Percentiles rank a stretch among this genome's conserved stretches.
Evolutionary conservation across 768 basidiomycete genomes (phyloP).

Genomic region (Tricholoma sp.): DNA sequence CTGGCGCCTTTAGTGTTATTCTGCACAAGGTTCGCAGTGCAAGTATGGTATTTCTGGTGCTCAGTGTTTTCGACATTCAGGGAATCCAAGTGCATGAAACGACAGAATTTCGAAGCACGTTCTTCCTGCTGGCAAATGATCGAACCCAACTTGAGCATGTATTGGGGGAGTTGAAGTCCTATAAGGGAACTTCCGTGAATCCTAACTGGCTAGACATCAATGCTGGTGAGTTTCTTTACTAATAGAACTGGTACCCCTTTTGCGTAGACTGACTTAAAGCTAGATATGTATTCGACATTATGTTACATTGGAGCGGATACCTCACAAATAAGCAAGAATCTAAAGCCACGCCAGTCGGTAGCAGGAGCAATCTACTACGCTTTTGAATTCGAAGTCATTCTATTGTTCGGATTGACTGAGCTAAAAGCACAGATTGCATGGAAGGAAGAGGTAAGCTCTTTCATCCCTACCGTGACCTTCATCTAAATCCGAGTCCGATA

Average conservation of each 20-base stretch:
- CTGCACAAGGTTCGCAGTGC: conserved; percentile 18
- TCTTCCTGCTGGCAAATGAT: background rate
- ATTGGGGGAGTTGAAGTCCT: conserved; percentile 14
- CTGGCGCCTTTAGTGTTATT: conserved; percentile 19
- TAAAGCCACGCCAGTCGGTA: background rate
- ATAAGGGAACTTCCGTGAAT: conserved; percentile 12
- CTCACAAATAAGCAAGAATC: background rate
- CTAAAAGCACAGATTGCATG: conserved; percentile 18
- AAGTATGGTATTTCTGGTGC: background rate
- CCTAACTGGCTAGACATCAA: conserved; percentile 14
- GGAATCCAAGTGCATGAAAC: conserved; percentile 28
- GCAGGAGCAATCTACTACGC: conserved; percentile 5
- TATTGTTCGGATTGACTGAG: conserved; percentile 19
- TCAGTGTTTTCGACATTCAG: conserved; percentile 23
- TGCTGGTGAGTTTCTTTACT: background rate
- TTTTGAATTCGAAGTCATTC: conserved; percentile 15
- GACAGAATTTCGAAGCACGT: conserved; percentile 15
- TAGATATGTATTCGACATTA: conserved; percentile 9
- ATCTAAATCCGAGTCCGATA: background rate
- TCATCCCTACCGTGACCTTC: background rate
- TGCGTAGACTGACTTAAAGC: background rate
- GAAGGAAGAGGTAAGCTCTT: conserved; percentile 11
- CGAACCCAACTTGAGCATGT: background rate
- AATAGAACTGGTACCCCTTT: background rate
- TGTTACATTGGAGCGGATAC: conserved; percentile 11